Percentiles rank a stretch among this genome's conserved stretches.
Conservation (phyloP, 768 basidiomycete species). For the Cantharellus anzutake region DNA sequence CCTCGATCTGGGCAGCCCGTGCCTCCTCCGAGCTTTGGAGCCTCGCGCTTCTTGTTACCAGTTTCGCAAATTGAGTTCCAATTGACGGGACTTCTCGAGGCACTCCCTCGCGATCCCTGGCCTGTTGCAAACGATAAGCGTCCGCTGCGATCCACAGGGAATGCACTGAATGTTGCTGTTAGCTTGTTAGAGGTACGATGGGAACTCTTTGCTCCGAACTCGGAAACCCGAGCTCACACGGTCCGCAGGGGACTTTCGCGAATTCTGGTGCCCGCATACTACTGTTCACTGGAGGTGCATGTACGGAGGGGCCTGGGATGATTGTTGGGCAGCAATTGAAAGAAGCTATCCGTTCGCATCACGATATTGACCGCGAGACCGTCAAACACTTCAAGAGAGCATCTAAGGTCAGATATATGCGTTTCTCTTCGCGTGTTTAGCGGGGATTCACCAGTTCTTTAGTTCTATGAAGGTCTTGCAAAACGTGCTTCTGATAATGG, state of each 20-base stretch:
- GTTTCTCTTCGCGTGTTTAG: too few species aligned
- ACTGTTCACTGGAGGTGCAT: conserved; percentile 88
- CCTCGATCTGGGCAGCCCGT: conserved; percentile 73
- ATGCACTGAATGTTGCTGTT: conserved; percentile 83
- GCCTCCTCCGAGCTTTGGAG: conserved; percentile 57
- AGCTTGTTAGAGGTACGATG: conserved; percentile 60
- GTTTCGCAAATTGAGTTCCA: conserved; percentile 90
- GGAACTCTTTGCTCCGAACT: conserved; percentile 6
- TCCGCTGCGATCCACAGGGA: conserved; percentile 83
- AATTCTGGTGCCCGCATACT: conserved; percentile 94
- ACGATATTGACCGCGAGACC: conserved; percentile 93
- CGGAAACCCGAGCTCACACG: not conserved
- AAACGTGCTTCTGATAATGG: conserved; percentile 89
- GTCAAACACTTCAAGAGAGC: conserved; percentile 97
- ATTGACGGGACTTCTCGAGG: conserved; percentile 80
- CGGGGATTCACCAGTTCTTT: not conserved
- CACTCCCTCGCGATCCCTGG: conserved; percentile 84
- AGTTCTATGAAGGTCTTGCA: conserved; percentile 94
- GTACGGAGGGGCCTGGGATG: conserved; percentile 92
- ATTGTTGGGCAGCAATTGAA: conserved; percentile 90
- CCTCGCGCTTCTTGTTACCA: conserved; percentile 81
- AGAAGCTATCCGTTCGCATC: conserved; percentile 95
- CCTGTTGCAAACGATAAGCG: conserved; percentile 91
- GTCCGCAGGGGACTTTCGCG: conserved; percentile 57
- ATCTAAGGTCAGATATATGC: conserved; percentile 44